A percentile compares a stretch with the other conserved stretches of the same genome.
These are phyloP conservation scores for Calvatia gigantea DNA, from an alignment of 768 basidiomycete species.

Conservation along the genomic window DNA sequence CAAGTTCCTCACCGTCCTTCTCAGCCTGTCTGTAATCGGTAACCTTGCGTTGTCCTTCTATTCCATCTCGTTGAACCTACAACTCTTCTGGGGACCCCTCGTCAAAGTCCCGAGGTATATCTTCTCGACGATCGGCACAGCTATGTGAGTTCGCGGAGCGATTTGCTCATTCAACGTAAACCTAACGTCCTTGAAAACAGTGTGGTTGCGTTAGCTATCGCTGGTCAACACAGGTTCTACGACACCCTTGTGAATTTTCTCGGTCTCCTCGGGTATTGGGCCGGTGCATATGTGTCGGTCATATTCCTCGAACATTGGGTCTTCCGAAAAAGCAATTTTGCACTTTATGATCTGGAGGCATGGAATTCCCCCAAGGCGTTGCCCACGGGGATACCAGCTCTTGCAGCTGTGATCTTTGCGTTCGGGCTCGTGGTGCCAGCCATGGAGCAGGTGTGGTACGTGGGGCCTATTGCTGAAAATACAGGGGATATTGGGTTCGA, in stretches of 20 bases:
- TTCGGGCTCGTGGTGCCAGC: constrained; percentile 60
- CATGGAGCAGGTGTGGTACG: constrained; percentile 77
- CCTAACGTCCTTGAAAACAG: constrained; percentile 28
- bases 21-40: constrained; percentile 77
- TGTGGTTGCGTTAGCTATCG: constrained; percentile 70
- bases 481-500: constrained; percentile 84
- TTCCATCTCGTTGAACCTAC: constrained; percentile 70
- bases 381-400: constrained; percentile 67
- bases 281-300: constrained; percentile 56
- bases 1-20: constrained; percentile 75
- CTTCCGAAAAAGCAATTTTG: constrained; percentile 54
- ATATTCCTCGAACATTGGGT: constrained; percentile 66
- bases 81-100: constrained; percentile 60
- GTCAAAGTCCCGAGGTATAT: constrained; percentile 69
- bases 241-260: constrained; percentile 70
- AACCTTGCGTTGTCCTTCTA: constrained; percentile 86
- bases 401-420: constrained; percentile 47
- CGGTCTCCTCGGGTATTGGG: constrained; percentile 70
- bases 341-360: constrained; percentile 44
- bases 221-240: constrained; percentile 73
- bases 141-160: constrained; percentile 66
- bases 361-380: constrained; percentile 59
- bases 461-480: constrained; percentile 63
- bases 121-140: constrained; percentile 69
- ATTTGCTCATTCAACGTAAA: constrained; percentile 1